These are phyloP conservation scores for Vickermania spadyakhi DNA, from an alignment of 208 protist species.

Conservation along the genomic window DNA sequence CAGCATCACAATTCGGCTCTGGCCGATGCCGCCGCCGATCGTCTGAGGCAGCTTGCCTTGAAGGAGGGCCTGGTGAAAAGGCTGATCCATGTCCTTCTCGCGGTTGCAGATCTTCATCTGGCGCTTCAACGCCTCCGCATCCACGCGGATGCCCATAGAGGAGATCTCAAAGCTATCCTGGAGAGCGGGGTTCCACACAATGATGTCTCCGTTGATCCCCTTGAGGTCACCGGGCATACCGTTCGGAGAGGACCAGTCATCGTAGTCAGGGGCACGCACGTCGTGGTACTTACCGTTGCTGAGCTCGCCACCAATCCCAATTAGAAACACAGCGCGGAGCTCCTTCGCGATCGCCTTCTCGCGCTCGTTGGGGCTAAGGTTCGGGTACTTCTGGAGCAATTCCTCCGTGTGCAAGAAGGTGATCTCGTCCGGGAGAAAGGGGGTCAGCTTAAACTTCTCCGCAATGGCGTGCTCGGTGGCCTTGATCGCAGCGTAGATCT, in stretches of 20 bases:
- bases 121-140: slow-evolving; percentile 54
- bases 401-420: slow-evolving; percentile 81
- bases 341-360: slow-evolving; percentile 59
- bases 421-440: slow-evolving; percentile 71
- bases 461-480: slow-evolving; percentile 56
- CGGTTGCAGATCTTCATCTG: slow-evolving; percentile 69
- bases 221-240: slow-evolving; percentile 22
- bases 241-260: slow-evolving; percentile 87
- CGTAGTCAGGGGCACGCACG: slow-evolving; percentile 85
- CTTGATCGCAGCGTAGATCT: slow-evolving; percentile 61
- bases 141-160: slow-evolving; percentile 90
- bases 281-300: slow-evolving; percentile 78
- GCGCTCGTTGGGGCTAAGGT: slow-evolving; percentile 70
- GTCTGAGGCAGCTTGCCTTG: slow-evolving; percentile 72
- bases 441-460: slow-evolving; percentile 29
- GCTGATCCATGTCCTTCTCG: slow-evolving; percentile 43
- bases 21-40: slow-evolving; percentile 81
- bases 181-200: slow-evolving; percentile 80
- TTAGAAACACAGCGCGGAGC: slow-evolving; percentile 86
- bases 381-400: slow-evolving; percentile 67
- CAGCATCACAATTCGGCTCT: slow-evolving; percentile 85
- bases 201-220: slow-evolving; percentile 87
- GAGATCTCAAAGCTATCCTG: slow-evolving; percentile 82
- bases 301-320: slow-evolving; percentile 80
- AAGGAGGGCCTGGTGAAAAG: slow-evolving; percentile 76